phyloP scores from a whole-genome alignment of 2,329 filamentous ascomycete species.

The Septoria linicola region DNA sequence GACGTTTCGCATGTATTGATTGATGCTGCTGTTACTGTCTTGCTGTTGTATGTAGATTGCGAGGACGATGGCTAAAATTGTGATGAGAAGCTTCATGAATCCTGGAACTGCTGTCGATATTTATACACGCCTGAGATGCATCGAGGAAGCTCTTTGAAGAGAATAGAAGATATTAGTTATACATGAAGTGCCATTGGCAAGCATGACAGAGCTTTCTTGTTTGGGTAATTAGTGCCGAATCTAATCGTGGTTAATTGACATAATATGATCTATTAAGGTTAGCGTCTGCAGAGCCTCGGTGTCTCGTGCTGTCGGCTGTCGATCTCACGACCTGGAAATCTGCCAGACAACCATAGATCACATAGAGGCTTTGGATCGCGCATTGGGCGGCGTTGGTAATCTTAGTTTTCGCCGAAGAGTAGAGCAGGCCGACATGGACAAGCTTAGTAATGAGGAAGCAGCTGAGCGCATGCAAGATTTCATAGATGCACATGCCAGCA shows the following conservation, averaged over 20 bases:
- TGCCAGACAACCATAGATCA: too few species aligned
- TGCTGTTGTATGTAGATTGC: conserved; percentile 34
- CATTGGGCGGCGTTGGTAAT: too few species aligned
- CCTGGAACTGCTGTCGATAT: conserved; percentile 9
- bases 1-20: conserved; percentile 43
- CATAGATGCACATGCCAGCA: conserved; percentile 6
- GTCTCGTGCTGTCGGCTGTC: too few species aligned
- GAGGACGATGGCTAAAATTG: conserved; percentile 43
- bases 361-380: too few species aligned
- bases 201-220: background rate
- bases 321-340: too few species aligned
- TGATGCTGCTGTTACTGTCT: conserved; percentile 8
- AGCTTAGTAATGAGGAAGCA: conserved; percentile 1
- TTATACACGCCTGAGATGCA: conserved; percentile 5
- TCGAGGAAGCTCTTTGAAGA: conserved; percentile 16
- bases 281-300: too few species aligned
- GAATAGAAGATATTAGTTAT: too few species aligned
- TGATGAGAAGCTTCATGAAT: conserved; percentile 32
- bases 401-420: background rate
- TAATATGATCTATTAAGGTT: too few species aligned
- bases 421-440: background rate
- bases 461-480: background rate
- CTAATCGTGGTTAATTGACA: too few species aligned
- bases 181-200: too few species aligned
- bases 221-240: too few species aligned